These are phyloP conservation scores for Astrothelium subdiscretum DNA, from an alignment of 495 filamentous ascomycete genomes.

Conservation along the genomic window DNA sequence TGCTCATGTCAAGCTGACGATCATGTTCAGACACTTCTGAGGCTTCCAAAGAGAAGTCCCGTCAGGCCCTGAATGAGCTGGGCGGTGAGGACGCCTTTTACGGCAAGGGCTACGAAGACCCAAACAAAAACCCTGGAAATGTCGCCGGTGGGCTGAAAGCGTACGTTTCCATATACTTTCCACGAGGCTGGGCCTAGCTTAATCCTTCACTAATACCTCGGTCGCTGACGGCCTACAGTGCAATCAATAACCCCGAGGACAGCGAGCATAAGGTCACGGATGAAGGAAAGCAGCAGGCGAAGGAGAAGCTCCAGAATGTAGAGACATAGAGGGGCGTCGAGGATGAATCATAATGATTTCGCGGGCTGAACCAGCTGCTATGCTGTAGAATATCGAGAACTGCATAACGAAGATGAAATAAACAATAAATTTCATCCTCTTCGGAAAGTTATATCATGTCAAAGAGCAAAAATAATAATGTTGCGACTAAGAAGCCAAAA, in stretches of 20 bases:
- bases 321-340: too few species aligned
- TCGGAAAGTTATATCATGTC: too few species aligned
- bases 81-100: slow-evolving; percentile 13
- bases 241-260: not conserved
- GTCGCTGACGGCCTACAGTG: not conserved
- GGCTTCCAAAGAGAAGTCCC: slow-evolving; percentile 6
- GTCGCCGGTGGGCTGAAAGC: not conserved
- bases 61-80: slow-evolving; percentile 7
- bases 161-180: not conserved
- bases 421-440: too few species aligned
- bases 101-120: slow-evolving; percentile 4
- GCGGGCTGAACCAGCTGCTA: too few species aligned
- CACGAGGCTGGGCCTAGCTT: not conserved
- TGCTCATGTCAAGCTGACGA: not conserved
- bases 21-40: slow-evolving; percentile 7
- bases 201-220: too few species aligned
- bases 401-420: too few species aligned
- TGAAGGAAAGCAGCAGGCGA: not conserved
- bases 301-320: not conserved
- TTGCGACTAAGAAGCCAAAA: too few species aligned
- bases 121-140: not conserved
- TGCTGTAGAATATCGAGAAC: too few species aligned
- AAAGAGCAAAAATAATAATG: too few species aligned
- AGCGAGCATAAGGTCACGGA: not conserved
- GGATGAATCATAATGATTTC: too few species aligned